Percentiles rank a stretch among this genome's conserved stretches.
These are phyloP conservation scores for Termitomyces sp. DNA, from an alignment of 768 basidiomycete genomes.

Conservation along the genomic window DNA sequence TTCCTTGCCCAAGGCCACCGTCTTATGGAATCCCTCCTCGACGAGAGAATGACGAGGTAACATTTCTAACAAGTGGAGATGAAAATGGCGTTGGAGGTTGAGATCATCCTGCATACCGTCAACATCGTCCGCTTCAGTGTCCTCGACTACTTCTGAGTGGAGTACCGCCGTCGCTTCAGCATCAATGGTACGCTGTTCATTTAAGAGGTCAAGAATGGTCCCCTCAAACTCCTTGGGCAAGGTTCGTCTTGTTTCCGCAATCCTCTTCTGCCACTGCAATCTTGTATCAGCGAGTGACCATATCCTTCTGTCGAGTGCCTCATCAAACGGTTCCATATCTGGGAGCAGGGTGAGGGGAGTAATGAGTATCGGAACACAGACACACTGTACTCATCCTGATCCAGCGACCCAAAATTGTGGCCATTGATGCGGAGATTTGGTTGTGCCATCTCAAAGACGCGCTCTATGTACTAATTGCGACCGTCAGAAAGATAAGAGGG, in stretches of 20 bases:
- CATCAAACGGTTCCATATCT: conserved; percentile 82
- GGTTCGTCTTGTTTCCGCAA: conserved; percentile 61
- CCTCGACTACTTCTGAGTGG: conserved; percentile 5
- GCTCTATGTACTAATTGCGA: conserved; percentile 48
- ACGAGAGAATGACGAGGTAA: conserved; percentile 15
- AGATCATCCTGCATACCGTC: conserved; percentile 4
- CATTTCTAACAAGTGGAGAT: conserved; percentile 2
- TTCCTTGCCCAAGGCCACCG: conserved; percentile 37
- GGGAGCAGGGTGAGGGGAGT: conserved; percentile 1
- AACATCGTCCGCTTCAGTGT: conserved; percentile 15
- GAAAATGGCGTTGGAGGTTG: not conserved
- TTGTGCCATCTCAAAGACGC: conserved; percentile 53
- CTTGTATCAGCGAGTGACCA: conserved; percentile 76
- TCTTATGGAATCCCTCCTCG: conserved; percentile 26
- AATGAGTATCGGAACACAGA: not conserved
- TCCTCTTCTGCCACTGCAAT: conserved; percentile 67
- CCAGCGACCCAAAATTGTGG: conserved; percentile 63
- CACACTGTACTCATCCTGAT: conserved; percentile 48
- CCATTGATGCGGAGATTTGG: conserved; percentile 80
- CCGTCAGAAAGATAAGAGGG: conserved; percentile 5
- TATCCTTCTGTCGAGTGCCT: conserved; percentile 75
- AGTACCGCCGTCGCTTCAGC: conserved; percentile 14
- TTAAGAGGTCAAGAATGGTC: conserved; percentile 22
- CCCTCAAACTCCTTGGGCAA: conserved; percentile 49
- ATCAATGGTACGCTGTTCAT: conserved; percentile 24